These are phyloP conservation scores for Thelephora terrestris DNA, from an alignment of 1,284 basidiomycete genomes.

Conservation along the genomic window DNA sequence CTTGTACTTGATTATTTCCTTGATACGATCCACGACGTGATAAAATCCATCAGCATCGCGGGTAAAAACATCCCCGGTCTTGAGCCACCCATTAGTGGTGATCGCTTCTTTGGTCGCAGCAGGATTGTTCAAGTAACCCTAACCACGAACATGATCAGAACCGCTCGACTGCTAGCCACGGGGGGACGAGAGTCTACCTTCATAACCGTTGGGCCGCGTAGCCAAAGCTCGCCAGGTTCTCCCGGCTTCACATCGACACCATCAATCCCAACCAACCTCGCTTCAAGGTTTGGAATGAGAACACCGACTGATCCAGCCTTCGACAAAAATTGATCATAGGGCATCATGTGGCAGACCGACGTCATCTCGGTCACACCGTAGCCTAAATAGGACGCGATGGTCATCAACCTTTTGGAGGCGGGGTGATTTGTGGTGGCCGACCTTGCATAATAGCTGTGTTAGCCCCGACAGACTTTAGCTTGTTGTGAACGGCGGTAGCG, in stretches of 20 bases:
- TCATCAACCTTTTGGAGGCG: constrained; percentile 1
- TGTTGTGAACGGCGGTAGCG: constrained; percentile 33
- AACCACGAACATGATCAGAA: background rate
- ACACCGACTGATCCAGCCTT: constrained; percentile 26
- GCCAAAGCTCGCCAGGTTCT: constrained; percentile 11
- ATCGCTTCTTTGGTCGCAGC: constrained; percentile 8
- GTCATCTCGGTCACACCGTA: constrained; percentile 20
- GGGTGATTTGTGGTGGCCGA: constrained; percentile 12
- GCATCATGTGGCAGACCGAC: constrained; percentile 14
- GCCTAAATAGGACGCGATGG: background rate
- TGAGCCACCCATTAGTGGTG: constrained; percentile 24
- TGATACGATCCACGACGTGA: constrained; percentile 21
- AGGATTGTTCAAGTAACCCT: constrained; percentile 11
- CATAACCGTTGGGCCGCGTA: constrained; percentile 10
- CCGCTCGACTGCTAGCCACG: background rate
- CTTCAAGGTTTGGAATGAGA: constrained; percentile 37
- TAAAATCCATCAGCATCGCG: constrained; percentile 24
- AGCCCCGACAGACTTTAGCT: constrained; percentile 30
- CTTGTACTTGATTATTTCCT: constrained; percentile 33
- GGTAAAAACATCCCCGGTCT: constrained; percentile 32
- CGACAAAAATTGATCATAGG: constrained; percentile 1
- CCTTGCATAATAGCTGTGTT: constrained; percentile 34
- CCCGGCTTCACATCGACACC: constrained; percentile 15
- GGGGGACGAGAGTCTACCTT: constrained; percentile 3
- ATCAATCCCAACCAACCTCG: constrained; percentile 33